A percentile compares a stretch with the other conserved stretches of the same genome.
Conservation (phyloP, 768 basidiomycete genomes). For the Tephrocybe sp. region DNA sequence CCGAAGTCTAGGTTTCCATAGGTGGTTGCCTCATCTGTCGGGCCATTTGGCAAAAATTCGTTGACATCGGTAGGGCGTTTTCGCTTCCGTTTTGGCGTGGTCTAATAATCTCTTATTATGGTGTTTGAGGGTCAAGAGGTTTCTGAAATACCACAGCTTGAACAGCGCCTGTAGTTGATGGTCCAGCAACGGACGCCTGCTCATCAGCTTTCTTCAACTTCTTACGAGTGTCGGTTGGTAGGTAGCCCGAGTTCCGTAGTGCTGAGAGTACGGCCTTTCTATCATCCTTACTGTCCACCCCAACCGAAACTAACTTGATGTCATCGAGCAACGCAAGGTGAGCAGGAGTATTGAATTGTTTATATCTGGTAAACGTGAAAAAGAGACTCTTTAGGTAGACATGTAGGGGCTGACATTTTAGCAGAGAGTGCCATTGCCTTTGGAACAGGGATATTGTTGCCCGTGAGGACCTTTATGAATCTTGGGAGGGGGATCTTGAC, state of each 20-base stretch:
- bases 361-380: constrained; percentile 52
- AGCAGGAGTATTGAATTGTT: constrained; percentile 61
- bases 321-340: constrained; percentile 61
- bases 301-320: constrained; percentile 53
- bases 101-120: constrained; percentile 25
- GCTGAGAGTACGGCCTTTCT: constrained; percentile 60
- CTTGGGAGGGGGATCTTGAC: constrained; percentile 59
- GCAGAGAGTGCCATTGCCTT: constrained; percentile 71
- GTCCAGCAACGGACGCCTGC: constrained; percentile 15
- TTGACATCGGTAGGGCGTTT: constrained; percentile 52
- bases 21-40: constrained; percentile 47
- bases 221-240: constrained; percentile 26
- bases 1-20: constrained; percentile 67
- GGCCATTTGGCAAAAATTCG: constrained; percentile 55
- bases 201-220: constrained; percentile 16
- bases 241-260: constrained; percentile 65
- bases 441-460: constrained; percentile 52
- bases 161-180: constrained; percentile 21
- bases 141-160: constrained; percentile 27
- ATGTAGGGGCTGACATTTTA: constrained; percentile 43
- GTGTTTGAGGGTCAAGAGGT: constrained; percentile 1
- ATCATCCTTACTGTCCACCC: constrained; percentile 64
- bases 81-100: constrained; percentile 54
- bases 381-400: not conserved
- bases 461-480: constrained; percentile 68